Evolutionary conservation across 768 basidiomycete genomes (phyloP).

Genomic region (Amanita jacksonii): DNA sequence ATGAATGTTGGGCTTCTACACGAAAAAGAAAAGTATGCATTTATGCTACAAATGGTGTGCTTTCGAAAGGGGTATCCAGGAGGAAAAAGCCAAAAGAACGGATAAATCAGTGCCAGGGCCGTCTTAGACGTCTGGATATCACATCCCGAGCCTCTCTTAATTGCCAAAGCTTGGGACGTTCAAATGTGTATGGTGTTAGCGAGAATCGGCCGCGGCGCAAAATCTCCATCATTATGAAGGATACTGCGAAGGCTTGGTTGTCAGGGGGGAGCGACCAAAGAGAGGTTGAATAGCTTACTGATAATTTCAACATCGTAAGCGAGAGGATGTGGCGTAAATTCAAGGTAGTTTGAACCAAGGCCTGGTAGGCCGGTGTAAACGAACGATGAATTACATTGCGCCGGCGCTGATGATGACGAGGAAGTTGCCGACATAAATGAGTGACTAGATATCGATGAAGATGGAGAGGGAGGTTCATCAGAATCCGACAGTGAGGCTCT

Average conservation of each 20-base stretch:
- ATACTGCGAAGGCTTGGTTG: constrained; percentile 27
- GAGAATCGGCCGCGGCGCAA: constrained; percentile 49
- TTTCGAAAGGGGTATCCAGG: not conserved
- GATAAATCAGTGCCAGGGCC: constrained; percentile 18
- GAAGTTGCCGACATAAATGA: constrained; percentile 11
- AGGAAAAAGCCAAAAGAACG: not conserved
- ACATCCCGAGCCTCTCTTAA: constrained; percentile 30
- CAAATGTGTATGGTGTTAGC: constrained; percentile 37
- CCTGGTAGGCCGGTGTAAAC: constrained; percentile 43
- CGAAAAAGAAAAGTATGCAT: no score
- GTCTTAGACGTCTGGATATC: constrained; percentile 26
- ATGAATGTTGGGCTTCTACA: no score
- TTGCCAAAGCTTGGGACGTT: constrained; percentile 40
- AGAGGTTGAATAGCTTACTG: constrained; percentile 22
- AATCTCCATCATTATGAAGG: constrained; percentile 58
- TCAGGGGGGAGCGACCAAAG: constrained; percentile 10
- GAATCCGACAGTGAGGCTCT: constrained; percentile 14
- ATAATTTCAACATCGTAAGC: constrained; percentile 45
- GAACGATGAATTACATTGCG: constrained; percentile 27
- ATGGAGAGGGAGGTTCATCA: constrained; percentile 8
- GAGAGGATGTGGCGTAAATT: constrained; percentile 40
- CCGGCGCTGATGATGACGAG: constrained; percentile 14
- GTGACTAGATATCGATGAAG: constrained; percentile 11
- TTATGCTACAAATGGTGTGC: no score
- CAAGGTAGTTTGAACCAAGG: constrained; percentile 48